Conservation (phyloP, 306 rosid genomes). For the Quercus engelmannii region DNA sequence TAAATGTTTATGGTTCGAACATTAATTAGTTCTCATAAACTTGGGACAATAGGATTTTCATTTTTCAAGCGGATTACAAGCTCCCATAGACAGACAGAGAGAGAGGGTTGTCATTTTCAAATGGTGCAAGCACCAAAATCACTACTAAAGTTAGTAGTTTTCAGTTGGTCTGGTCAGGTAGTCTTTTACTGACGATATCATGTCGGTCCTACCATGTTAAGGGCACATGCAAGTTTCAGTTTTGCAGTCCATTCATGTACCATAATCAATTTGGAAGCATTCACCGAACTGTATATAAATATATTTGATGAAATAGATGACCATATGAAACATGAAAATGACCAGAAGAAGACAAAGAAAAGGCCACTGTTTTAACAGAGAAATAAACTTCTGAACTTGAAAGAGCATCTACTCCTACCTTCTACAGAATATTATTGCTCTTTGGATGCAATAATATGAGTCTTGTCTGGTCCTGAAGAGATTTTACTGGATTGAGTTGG, state of each 20-base stretch:
- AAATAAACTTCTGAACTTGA: background rate
- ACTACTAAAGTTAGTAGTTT: background rate
- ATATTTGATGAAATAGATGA: background rate
- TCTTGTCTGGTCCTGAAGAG: slow-evolving; percentile 14
- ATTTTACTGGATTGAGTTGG: slow-evolving; percentile 8
- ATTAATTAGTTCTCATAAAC: background rate
- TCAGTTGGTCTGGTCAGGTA: background rate
- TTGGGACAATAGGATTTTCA: background rate
- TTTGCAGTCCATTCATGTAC: slow-evolving; percentile 10
- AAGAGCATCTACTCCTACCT: background rate
- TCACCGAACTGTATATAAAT: background rate
- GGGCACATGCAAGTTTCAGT: slow-evolving; percentile 27
- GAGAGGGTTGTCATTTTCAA: background rate
- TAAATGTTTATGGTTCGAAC: background rate
- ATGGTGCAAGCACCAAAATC: background rate
- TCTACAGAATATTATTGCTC: background rate
- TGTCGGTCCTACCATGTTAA: slow-evolving; percentile 21
- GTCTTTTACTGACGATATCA: background rate
- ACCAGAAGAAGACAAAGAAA: background rate
- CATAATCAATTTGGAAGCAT: slow-evolving; percentile 3
- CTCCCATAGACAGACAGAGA: background rate
- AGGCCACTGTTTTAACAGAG: background rate
- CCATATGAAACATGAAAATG: background rate
- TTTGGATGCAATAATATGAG: slow-evolving; percentile 1
- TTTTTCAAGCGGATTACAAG: background rate